Base-by-base conservation (phyloP, 176 grass and related monocot species). In the Triticum monococcum region DNA sequence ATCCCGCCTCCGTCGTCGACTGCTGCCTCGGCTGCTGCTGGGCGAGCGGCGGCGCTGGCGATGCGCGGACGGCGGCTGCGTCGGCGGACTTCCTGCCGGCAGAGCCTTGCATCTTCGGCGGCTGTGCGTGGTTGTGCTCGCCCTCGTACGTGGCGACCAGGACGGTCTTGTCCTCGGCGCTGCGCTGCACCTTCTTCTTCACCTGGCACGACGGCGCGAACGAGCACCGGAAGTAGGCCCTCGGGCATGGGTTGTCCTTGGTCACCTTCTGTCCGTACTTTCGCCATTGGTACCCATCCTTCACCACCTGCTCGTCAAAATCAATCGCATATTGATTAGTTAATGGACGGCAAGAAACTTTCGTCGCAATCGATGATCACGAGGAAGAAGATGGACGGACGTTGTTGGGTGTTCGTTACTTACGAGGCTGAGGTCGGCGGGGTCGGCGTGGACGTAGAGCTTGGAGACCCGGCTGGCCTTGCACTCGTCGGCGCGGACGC, bases 191-290 rank as follows among this genome's bases (percentile, higher is more conserved):
- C 96, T 95, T 98, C 93, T 95, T 98, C 86, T 98, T 98, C 22
- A 98, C 96, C 0, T 86, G 69, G 86, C 96, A 98, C 25, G 86
- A 45, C 26, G 96, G 96, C 41, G 96, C 96, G 40, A 92, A 93
- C 4, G 93, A 95, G 74, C 96, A 98, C 52, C 93, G 76, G 76
- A 94, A 98, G 83, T 98, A 98, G 70, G 96, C 96, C 22, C 93
- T 78, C 22, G 96, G 96, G 68, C 89, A 95, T 12, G 93, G 96
- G 79, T 98, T 98, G 86, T 98, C 96, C 84, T 91, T 94, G 20
- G 96, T 98, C 64, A 98, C 96, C 80, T 98, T 98, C 81, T 98
- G 96, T 0, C 96, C 96, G 65, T 98, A 98, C n/a, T 98, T 98
- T 3, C 93, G 89, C 96, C 96, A 98, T 83, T 98, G 96, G 63